Base-by-base conservation (phyloP, 805 yeast genomes). In the Jamesozyma rosinii region DNA sequence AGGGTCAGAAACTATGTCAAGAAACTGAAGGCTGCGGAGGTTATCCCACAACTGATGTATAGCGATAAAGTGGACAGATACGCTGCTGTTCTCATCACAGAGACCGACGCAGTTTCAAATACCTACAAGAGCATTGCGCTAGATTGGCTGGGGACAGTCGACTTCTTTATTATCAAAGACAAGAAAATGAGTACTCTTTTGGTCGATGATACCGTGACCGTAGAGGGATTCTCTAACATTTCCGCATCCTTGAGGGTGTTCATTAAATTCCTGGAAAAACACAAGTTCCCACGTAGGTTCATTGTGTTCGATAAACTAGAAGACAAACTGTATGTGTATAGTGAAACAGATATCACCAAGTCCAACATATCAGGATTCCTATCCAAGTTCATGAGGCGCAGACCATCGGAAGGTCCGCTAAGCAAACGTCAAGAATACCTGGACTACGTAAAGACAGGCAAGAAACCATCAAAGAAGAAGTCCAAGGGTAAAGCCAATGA, bases 1-100 rank as follows among this genome's bases (percentile, higher is more conserved):
- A 69, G 85, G 49, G 67, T 83, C 38, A 81, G 81, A 59, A 82
- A 79, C 53, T 80, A 81, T 53, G 81, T 79, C 10, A 76, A 73
- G 55, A 72, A 74, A 53, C 55, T 79, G 20, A 65, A 59, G 24
- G 60, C 63, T 5, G 50, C 57, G 0, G 59, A 57, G 1, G 69
- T 61, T 27, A 38, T 73, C 11, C 53, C 57, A 2, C 50, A 56
- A 56, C 53, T 41, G 20, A 21, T 55, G 13, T 40, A 38, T 22
- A 43, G 32, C 29, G 22, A 51, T 15, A 20, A n/a, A 13, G 3
- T 29, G 6, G 3, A 11, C 24, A 52, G 64, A 37, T 60, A 64
- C 19, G 70, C 74, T 50, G 67, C 75, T 4, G 58, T 83, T 5
- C 64, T 82, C n/a, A 49, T 83, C 21, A 69, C 86, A 1, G 66